Evolutionary conservation across 2,329 filamentous ascomycete species (phyloP).

Genomic region (Ceratocystis alfenasii): DNA sequence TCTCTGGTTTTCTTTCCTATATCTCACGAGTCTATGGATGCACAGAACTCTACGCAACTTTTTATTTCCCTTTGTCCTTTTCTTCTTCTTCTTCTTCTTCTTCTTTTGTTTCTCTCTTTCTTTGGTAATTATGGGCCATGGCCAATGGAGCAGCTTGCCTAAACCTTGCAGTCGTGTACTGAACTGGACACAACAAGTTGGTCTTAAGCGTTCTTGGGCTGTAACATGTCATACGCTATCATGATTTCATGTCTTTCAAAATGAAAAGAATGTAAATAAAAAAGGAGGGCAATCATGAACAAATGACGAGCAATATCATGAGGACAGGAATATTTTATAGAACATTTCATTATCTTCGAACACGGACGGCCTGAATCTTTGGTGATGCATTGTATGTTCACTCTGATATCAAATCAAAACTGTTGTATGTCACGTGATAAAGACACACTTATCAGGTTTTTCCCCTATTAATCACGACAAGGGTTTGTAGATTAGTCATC

Average conservation of each 20-base stretch:
- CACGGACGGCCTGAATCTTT: background rate
- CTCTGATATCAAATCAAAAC: background rate
- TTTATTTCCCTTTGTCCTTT: background rate
- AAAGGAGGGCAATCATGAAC: background rate
- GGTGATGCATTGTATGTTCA: background rate
- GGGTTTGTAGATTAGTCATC: background rate
- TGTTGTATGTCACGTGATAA: no score
- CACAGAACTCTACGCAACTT: slow-evolving; percentile 5
- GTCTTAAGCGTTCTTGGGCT: background rate
- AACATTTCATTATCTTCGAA: background rate
- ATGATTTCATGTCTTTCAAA: slow-evolving; percentile 1
- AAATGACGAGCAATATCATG: background rate
- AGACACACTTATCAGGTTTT: no score
- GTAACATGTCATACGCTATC: background rate
- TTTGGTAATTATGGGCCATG: background rate
- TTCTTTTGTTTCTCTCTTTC: slow-evolving; percentile 10
- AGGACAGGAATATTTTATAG: background rate
- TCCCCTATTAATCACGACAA: no score
- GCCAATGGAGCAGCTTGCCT: background rate
- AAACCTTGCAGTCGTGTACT: background rate
- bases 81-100: background rate
- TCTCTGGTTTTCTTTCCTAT: slow-evolving; percentile 8
- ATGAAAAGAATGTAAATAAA: background rate
- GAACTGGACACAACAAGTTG: background rate
- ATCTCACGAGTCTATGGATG: slow-evolving; percentile 10